Evolutionary conservation across 768 basidiomycete genomes (phyloP), one percentile per base, ranked within the genome.

Genomic region (Sporobolomyces pararoseus): DNA sequence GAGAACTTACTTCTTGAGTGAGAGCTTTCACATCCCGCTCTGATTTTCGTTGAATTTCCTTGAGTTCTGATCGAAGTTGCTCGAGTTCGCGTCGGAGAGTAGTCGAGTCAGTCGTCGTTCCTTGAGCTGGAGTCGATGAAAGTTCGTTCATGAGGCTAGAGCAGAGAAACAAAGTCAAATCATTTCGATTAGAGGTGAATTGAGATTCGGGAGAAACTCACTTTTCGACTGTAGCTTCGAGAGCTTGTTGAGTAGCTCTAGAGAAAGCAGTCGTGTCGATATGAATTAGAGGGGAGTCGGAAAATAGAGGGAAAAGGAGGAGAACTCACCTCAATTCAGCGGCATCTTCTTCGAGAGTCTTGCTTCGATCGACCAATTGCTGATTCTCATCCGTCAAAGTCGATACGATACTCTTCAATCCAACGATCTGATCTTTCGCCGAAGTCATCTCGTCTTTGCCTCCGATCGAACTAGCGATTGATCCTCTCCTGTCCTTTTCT

Each of bases 361-460:
- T 84, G 76, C 92, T 91, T 80, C 91, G 90, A 16, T 87, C 85
- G 78, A 87, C 86, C 50, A 93, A 78, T n/a, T 87, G 77, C 75
- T 88, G 86, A 75, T 86, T 89, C 79, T 96, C 93, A 75, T 89
- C 88, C 76, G 90, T 89, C 47, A 96, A 82, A 75, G 92, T 89
- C 77, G 90, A 88, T 27, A 96, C 86, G 75, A 96, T 90, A 76
- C 91, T 88, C 79, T 93, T 93, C 47, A 94, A 84, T 12, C 91
- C 91, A 17, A 84, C 86, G 65, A 91, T 86, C 79, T 93, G 90
- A 65, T 89, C 88, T 49, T 68, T 47, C 63, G 71, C 73, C 17
- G 69, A 62, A 2, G 69, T 57, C 27, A 70, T 57, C 39, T 77
- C 78, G 51, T 76, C 76, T 42, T 75, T 75, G 42, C 53, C 68